Conservation (phyloP, 257 asterid genomes). For the Haberlea rhodopensis region DNA sequence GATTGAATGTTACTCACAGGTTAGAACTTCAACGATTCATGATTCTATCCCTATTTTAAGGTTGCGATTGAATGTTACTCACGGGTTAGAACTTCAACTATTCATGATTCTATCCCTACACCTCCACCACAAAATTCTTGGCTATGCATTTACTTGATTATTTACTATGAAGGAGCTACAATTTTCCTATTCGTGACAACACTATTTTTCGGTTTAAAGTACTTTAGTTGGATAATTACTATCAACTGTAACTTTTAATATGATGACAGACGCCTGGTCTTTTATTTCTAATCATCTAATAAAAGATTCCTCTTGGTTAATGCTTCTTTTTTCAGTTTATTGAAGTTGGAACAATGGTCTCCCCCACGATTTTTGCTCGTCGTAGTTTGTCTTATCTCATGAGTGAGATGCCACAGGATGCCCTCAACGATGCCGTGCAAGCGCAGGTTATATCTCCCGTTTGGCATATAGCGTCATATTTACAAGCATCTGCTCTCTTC, state of each 20-base stretch:
- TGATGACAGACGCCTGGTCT: neutral
- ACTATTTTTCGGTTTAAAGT: too few species aligned
- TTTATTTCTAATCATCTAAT: too few species aligned
- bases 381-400: slow-evolving; percentile 63
- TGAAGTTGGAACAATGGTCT: slow-evolving; percentile 67
- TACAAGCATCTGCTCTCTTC: slow-evolving; percentile 63
- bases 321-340: slow-evolving; percentile 48
- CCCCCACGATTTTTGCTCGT: slow-evolving; percentile 66
- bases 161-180: neutral
- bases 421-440: slow-evolving; percentile 67
- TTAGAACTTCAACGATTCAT: slow-evolving; percentile 17
- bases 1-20: slow-evolving; percentile 61
- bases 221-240: neutral
- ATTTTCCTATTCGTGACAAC: neutral
- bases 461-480: slow-evolving; percentile 70
- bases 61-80: slow-evolving; percentile 59
- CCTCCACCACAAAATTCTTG: too few species aligned
- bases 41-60: slow-evolving; percentile 30
- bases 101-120: neutral
- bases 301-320: neutral
- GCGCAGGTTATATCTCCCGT: slow-evolving; percentile 69
- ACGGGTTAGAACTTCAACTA: slow-evolving; percentile 35
- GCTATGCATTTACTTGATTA: neutral
- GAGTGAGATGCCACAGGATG: slow-evolving; percentile 58
- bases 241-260: neutral